These are phyloP conservation scores for Eucalyptus fibrosa DNA, from an alignment of 345 rosid species.

Conservation along the genomic window DNA sequence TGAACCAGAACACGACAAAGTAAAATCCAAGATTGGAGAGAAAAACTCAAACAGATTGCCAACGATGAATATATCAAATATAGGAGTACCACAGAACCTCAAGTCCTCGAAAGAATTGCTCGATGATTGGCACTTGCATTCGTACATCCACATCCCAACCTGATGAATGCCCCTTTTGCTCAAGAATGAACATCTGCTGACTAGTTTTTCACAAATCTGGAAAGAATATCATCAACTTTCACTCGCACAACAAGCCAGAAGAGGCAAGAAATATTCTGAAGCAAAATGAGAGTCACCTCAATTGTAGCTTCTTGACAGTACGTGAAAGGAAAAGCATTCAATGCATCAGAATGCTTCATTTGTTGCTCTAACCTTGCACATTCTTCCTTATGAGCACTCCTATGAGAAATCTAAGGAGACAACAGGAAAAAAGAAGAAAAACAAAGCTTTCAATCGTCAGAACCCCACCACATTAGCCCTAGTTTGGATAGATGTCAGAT, in stretches of 20 bases:
- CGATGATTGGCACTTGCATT: constrained; percentile 45
- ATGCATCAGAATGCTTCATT: constrained; percentile 43
- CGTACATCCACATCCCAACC: constrained; percentile 67
- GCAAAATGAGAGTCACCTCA: constrained; percentile 18
- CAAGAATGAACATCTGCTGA: constrained; percentile 65
- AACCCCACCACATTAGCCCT: not conserved
- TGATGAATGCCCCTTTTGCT: constrained; percentile 50
- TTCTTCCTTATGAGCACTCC: constrained; percentile 77
- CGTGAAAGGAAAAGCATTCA: constrained; percentile 75
- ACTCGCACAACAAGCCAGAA: not conserved
- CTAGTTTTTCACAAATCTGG: constrained; percentile 37
- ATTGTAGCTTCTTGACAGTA: constrained; percentile 57
- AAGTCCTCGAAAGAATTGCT: not conserved
- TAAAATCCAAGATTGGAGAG: not conserved
- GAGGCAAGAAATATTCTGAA: not conserved
- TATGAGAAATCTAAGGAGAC: constrained; percentile 32
- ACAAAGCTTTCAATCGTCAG: not conserved
- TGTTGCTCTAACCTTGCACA: constrained; percentile 75
- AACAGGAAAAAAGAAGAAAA: not conserved
- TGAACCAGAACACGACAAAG: not conserved
- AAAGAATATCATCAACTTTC: not conserved
- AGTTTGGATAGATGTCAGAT: not conserved
- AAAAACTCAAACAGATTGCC: not conserved
- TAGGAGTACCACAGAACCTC: constrained; percentile 17
- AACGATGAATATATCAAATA: not conserved